phyloP scores from a whole-genome alignment of 176 grass and related monocot genomes.

The Panicum miliaceum region DNA sequence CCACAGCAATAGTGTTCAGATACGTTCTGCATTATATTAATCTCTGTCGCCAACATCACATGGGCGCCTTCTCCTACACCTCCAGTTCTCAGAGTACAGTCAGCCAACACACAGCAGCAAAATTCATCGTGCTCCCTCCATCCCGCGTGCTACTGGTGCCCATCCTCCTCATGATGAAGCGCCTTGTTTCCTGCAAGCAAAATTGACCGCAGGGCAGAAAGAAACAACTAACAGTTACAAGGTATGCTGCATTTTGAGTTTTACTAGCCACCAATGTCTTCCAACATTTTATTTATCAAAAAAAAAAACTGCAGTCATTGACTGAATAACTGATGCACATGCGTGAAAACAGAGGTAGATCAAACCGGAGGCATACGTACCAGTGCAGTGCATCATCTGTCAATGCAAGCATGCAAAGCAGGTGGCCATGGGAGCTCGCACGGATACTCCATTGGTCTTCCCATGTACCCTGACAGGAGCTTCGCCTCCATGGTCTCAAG shows the following conservation, averaged over 20 bases:
- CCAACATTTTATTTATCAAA: neutral
- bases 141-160: no score
- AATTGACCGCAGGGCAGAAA: neutral
- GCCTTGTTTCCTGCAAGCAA: neutral
- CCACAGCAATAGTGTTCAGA: no score
- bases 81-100: no score
- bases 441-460: neutral
- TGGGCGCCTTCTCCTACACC: no score
- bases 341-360: neutral
- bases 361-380: neutral
- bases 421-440: neutral
- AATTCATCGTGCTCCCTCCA: no score
- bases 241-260: neutral
- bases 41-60: no score
- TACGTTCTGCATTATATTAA: no score
- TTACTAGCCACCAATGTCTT: neutral
- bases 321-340: neutral
- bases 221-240: neutral
- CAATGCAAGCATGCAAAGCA: neutral
- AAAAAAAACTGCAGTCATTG: neutral
- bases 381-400: neutral
- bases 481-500: neutral
- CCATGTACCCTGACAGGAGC: neutral
- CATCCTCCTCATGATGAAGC: no score
- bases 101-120: no score